These are phyloP conservation scores for Prunus fruticosa DNA, from an alignment of 306 rosid species.

Conservation along the genomic window DNA sequence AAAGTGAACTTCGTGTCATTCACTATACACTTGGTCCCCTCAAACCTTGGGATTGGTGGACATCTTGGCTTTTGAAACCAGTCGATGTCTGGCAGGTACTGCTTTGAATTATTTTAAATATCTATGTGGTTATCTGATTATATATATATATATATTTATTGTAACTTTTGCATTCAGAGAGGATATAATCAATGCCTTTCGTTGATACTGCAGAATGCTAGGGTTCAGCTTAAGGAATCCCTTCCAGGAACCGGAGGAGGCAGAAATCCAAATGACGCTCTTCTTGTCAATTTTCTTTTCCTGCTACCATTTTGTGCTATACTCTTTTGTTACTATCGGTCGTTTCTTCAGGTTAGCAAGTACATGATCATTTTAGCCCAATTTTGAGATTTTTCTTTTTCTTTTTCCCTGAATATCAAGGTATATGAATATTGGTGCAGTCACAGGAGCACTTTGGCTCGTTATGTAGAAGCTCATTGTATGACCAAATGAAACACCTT, in stretches of 20 bases:
- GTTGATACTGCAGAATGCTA: constrained; percentile 61
- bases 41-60: constrained; percentile 99
- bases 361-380: constrained; percentile 18
- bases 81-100: constrained; percentile 99
- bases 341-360: constrained; percentile 58
- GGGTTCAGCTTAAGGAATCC: constrained; percentile 73
- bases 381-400: constrained; percentile 4
- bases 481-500: constrained; percentile 63
- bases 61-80: constrained; percentile 98
- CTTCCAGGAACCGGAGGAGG: constrained; percentile 95
- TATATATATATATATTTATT: background rate
- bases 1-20: constrained; percentile 81
- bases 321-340: constrained; percentile 55
- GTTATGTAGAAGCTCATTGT: constrained; percentile 60
- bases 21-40: constrained; percentile 98
- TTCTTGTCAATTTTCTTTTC: constrained; percentile 75
- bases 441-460: constrained; percentile 46
- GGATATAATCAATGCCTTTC: constrained; percentile 4
- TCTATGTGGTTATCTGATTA: background rate
- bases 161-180: background rate
- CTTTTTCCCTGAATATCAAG: constrained; percentile 22
- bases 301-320: constrained; percentile 69
- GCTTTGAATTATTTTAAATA: constrained; percentile 5
- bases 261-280: constrained; percentile 67
- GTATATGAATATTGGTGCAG: constrained; percentile 45